Evolutionary conservation across 495 filamentous ascomycete species (phyloP).

Genomic region (Neurospora africana): DNA sequence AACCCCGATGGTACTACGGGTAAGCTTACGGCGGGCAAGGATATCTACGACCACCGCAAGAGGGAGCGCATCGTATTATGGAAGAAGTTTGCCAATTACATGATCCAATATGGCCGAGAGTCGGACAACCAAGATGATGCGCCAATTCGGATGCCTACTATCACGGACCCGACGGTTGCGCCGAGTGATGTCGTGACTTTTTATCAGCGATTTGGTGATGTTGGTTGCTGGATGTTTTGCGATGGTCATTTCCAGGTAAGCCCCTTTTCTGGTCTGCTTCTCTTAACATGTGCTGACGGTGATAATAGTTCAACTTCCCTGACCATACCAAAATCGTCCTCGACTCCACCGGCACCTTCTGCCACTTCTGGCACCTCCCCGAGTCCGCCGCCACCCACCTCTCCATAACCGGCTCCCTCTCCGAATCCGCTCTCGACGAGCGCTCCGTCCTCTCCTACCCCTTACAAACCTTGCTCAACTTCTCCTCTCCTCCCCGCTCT

Average conservation of each 20-base stretch:
- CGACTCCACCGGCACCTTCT: slow-evolving; percentile 61
- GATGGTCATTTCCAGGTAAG: slow-evolving; percentile 75
- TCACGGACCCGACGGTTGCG: slow-evolving; percentile 32
- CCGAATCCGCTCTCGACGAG: slow-evolving; percentile 54
- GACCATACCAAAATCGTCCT: slow-evolving; percentile 92
- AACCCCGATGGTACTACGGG: slow-evolving; percentile 43
- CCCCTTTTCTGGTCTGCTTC: background rate
- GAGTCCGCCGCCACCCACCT: slow-evolving; percentile 55
- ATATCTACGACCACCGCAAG: slow-evolving; percentile 58
- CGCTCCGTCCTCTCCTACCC: slow-evolving; percentile 50
- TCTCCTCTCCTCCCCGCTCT: slow-evolving; percentile 31
- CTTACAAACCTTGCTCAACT: slow-evolving; percentile 48
- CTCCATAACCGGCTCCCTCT: slow-evolving; percentile 49
- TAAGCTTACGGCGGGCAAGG: slow-evolving; percentile 38
- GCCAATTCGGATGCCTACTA: slow-evolving; percentile 38
- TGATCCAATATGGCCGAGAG: slow-evolving; percentile 55
- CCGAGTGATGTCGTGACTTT: slow-evolving; percentile 66
- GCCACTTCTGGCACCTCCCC: slow-evolving; percentile 78
- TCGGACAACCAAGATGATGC: slow-evolving; percentile 38
- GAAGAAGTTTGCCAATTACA: slow-evolving; percentile 91
- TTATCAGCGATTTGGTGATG: slow-evolving; percentile 79
- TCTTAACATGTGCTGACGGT: slow-evolving; percentile 8
- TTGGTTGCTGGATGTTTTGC: slow-evolving; percentile 79
- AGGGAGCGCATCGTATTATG: slow-evolving; percentile 68
- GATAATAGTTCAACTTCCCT: slow-evolving; percentile 77